Conservation (phyloP, 148 eudicot species). For the Rhododendron williamsianum region DNA sequence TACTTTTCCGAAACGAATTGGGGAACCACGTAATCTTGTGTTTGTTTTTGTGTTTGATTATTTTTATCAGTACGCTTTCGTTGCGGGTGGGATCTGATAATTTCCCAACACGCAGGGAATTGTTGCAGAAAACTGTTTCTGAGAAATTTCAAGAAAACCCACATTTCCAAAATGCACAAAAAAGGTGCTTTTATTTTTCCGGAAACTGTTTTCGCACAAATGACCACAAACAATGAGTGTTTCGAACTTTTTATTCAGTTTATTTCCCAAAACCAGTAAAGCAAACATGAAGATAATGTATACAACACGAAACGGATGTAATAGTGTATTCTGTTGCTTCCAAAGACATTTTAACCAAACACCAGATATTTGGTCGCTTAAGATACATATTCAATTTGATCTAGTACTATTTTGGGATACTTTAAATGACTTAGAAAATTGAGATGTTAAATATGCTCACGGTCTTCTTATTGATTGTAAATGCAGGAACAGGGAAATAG, state of each 20-base stretch:
- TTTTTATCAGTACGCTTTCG: no score
- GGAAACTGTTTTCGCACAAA: neutral
- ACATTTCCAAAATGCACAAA: neutral
- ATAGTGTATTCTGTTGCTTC: neutral
- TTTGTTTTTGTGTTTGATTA: no score
- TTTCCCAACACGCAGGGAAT: neutral
- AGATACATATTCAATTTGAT: neutral
- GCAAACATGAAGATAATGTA: neutral
- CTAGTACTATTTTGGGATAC: neutral
- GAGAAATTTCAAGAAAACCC: neutral
- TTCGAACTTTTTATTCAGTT: neutral
- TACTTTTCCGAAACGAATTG: neutral
- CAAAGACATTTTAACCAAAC: no score
- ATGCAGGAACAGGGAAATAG: slow-evolving; percentile 44
- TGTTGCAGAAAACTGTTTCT: neutral
- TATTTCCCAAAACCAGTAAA: neutral
- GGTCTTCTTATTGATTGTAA: neutral
- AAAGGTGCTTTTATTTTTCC: neutral
- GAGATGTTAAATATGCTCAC: neutral
- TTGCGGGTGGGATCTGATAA: no score
- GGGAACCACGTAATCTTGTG: no score
- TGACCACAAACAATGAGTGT: neutral
- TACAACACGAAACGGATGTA: neutral
- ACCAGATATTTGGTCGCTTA: no score
- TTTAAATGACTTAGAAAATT: neutral